Percentiles rank a stretch among this genome's conserved stretches.
Conservation (phyloP, 768 basidiomycete genomes). For the Amanita subjunquillea region DNA sequence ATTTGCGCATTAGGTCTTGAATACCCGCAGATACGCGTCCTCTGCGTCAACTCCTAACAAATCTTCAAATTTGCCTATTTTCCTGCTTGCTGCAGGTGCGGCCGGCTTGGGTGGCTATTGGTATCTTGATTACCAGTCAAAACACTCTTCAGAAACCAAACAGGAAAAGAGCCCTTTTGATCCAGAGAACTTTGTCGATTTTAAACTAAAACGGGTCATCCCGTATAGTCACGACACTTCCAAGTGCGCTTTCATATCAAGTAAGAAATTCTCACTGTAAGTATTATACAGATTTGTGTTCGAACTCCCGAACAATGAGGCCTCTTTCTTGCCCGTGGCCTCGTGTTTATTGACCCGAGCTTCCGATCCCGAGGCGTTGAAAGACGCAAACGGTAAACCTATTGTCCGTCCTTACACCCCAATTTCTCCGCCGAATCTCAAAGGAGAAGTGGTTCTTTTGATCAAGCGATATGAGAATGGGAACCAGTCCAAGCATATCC, state of each 20-base stretch:
- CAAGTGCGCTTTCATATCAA: conserved; percentile 31
- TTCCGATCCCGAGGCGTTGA: conserved; percentile 51
- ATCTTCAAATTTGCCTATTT: conserved; percentile 36
- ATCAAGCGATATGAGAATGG: conserved; percentile 83
- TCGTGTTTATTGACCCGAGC: conserved; percentile 74
- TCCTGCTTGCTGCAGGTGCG: conserved; percentile 37
- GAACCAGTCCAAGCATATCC: conserved; percentile 78
- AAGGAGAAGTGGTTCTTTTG: conserved; percentile 70
- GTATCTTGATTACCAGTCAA: conserved; percentile 33
- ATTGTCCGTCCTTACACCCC: conserved; percentile 92
- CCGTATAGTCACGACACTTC: conserved; percentile 95
- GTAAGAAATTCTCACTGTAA: neutral
- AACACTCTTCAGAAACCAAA: conserved; percentile 15
- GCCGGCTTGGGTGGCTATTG: conserved; percentile 34
- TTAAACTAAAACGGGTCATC: conserved; percentile 71
- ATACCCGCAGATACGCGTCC: conserved; percentile 21
- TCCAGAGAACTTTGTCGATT: conserved; percentile 64
- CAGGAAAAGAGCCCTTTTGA: conserved; percentile 65
- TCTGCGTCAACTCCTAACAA: conserved; percentile 31
- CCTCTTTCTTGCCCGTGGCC: conserved; percentile 69
- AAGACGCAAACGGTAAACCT: conserved; percentile 76
- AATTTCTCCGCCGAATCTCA: conserved; percentile 63
- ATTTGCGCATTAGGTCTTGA: neutral
- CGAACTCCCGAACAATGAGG: conserved; percentile 67
- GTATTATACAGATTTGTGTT: conserved; percentile 53